Base-by-base conservation (phyloP, 2,329 filamentous ascomycete genomes). In the Ceratocystis cubensis region DNA sequence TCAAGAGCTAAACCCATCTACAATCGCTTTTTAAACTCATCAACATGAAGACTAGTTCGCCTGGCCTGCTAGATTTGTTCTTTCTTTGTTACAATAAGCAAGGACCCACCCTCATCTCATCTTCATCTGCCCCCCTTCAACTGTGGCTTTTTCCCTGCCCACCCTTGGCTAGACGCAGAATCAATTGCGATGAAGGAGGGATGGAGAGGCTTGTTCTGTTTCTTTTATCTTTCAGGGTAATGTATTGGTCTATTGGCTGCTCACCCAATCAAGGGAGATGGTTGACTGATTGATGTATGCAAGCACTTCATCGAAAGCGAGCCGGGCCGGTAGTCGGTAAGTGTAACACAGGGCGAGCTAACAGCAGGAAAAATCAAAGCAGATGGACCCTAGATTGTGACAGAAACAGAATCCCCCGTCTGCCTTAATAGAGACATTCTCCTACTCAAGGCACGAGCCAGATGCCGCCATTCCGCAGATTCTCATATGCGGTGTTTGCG, bases 381-480 rank as follows among this genome's bases (percentile, higher is more conserved):
- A 48, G 7, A 48, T 17, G 25, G 20, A 28, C 48, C 15, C 48
- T 25, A 10, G 10, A 53, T 25, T 53, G 25, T 28, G 48, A 25
- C 8, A 25, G 48, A 53, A 28, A 53, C 48, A 15, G 25, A 53
- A 50, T 8, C 46, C 15, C n/a, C n/a, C n/a, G n/a, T 10, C 10
- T 41, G 37, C 10, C 10, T 41, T 41, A 41, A 41, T 50, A 8
- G 46, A 3, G 46, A 48, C 7, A n/a, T 20, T 53, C 48, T 25
- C 48, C 20, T 17, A 8, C 48, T 25, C 48, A 6, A 53, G 48
- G 48, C 48, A 53, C 48, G 48, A 53, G 20, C 48, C 48, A 53
- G 48, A 53, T 10, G 20, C 48, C 48, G 48, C 48, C 48, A 53
- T 53, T 53, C 48, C 48, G 48, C 48, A 22, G 48, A 53, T 53